Conservation (phyloP, 2,329 filamentous ascomycete species). For the Ceratocystis cacaofunesta region DNA sequence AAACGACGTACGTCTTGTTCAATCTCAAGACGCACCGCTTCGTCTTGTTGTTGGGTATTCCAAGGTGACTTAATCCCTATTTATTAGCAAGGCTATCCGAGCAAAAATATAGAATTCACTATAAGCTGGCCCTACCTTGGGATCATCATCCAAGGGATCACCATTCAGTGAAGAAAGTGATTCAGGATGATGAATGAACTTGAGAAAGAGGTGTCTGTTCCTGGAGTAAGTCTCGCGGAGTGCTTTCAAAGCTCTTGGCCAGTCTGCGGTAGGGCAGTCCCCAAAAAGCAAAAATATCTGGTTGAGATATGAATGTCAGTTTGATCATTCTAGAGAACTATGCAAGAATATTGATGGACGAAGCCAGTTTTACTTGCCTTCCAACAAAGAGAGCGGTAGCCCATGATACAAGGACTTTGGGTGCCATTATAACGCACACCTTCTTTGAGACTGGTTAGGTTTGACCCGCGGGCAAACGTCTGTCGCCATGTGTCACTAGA, state of each 20-base stretch:
- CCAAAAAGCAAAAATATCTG: slow-evolving; percentile 72
- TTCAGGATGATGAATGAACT: slow-evolving; percentile 72
- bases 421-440: slow-evolving; percentile 47
- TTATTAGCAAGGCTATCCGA: background rate
- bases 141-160: slow-evolving; percentile 78
- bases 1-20: slow-evolving; percentile 87
- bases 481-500: slow-evolving; percentile 44
- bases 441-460: slow-evolving; percentile 45
- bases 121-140: slow-evolving; percentile 29
- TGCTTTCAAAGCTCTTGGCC: slow-evolving; percentile 52
- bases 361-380: slow-evolving; percentile 42
- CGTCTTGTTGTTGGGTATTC: slow-evolving; percentile 73
- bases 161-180: slow-evolving; percentile 53
- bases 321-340: background rate
- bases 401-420: slow-evolving; percentile 50
- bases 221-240: slow-evolving; percentile 61
- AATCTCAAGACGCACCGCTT: slow-evolving; percentile 73
- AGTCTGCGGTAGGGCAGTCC: slow-evolving; percentile 46
- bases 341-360: background rate
- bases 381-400: slow-evolving; percentile 80
- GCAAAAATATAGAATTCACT: background rate
- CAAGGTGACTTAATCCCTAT: slow-evolving; percentile 57
- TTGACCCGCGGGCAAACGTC: slow-evolving; percentile 42
- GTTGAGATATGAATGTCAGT: background rate
- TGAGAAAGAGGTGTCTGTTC: slow-evolving; percentile 58